Conservation (phyloP, 2,329 filamentous ascomycete species). For the Xylariaceae sp. region DNA sequence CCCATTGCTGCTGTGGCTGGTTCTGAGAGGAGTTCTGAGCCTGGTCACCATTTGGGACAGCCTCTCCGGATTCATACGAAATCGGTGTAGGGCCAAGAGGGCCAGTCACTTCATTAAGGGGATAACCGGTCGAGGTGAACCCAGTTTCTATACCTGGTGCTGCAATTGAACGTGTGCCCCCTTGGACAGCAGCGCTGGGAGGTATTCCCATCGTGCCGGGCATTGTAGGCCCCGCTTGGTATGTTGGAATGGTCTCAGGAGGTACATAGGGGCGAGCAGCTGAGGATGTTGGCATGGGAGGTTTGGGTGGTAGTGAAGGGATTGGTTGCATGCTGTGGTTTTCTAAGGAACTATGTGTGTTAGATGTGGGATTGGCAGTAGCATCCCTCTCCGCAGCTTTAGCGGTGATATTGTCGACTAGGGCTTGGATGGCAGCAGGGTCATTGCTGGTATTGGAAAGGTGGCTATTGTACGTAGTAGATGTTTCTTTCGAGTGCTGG, state of each 20-base stretch:
- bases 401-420: conserved; percentile 25
- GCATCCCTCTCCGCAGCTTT: conserved; percentile 20
- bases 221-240: conserved; percentile 28
- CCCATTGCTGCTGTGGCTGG: conserved; percentile 51
- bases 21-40: conserved; percentile 3
- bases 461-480: conserved; percentile 8
- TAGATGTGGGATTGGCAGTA: background rate
- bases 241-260: conserved; percentile 21
- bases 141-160: conserved; percentile 29
- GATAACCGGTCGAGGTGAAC: conserved; percentile 22
- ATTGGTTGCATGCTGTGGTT: conserved; percentile 23
- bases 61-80: conserved; percentile 12
- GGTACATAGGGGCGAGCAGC: conserved; percentile 30
- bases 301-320: conserved; percentile 42
- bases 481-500: conserved; percentile 8
- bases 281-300: conserved; percentile 37
- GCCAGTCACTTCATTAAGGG: conserved; percentile 24
- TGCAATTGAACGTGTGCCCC: conserved; percentile 29
- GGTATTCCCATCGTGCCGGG: conserved; percentile 20
- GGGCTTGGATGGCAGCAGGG: conserved; percentile 22
- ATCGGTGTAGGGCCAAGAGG: conserved; percentile 14
- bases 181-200: conserved; percentile 23
- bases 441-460: conserved; percentile 10
- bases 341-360: too few relatives aligned
- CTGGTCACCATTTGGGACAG: conserved; percentile 5